phyloP scores from a whole-genome alignment of 2,329 filamentous ascomycete species.

The Ascochyta rabiei region DNA sequence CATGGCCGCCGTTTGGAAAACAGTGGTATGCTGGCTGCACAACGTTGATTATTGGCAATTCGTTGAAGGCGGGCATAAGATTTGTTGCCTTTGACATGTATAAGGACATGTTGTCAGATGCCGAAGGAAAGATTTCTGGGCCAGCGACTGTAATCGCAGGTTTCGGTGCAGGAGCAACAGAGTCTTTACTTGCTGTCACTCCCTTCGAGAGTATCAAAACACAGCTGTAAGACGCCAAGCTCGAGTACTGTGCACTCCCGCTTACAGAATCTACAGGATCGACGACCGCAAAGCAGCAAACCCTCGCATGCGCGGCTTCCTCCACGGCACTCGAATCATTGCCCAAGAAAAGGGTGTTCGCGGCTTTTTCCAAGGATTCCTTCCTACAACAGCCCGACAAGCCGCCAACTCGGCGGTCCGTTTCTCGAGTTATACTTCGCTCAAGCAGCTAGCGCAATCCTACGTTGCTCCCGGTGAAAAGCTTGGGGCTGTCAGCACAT shows the following conservation, averaged over 20 bases:
- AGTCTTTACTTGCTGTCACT: slow-evolving; percentile 90
- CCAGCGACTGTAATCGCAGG: slow-evolving; percentile 91
- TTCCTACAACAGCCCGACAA: slow-evolving; percentile 92
- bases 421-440: slow-evolving; percentile 87
- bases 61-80: slow-evolving; percentile 93
- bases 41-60: slow-evolving; percentile 95
- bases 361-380: slow-evolving; percentile 96
- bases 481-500: slow-evolving; percentile 84
- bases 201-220: slow-evolving; percentile 99
- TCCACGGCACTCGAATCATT: slow-evolving; percentile 88
- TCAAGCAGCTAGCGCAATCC: slow-evolving; percentile 88
- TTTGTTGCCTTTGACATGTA: slow-evolving; percentile 98
- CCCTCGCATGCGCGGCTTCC: slow-evolving; percentile 87
- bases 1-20: slow-evolving; percentile 89
- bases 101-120: slow-evolving; percentile 80
- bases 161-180: slow-evolving; percentile 92
- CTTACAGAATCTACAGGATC: slow-evolving; percentile 62
- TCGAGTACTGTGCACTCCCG: neutral
- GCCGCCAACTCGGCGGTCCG: slow-evolving; percentile 92
- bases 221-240: slow-evolving; percentile 64
- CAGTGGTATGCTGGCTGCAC: slow-evolving; percentile 99
- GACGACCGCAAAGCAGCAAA: slow-evolving; percentile 89
- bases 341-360: slow-evolving; percentile 83
- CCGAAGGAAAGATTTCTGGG: slow-evolving; percentile 85
- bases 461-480: slow-evolving; percentile 96